These are phyloP conservation scores for Xylariaceae sp. DNA, from an alignment of 2,329 filamentous ascomycete species.

Conservation along the genomic window DNA sequence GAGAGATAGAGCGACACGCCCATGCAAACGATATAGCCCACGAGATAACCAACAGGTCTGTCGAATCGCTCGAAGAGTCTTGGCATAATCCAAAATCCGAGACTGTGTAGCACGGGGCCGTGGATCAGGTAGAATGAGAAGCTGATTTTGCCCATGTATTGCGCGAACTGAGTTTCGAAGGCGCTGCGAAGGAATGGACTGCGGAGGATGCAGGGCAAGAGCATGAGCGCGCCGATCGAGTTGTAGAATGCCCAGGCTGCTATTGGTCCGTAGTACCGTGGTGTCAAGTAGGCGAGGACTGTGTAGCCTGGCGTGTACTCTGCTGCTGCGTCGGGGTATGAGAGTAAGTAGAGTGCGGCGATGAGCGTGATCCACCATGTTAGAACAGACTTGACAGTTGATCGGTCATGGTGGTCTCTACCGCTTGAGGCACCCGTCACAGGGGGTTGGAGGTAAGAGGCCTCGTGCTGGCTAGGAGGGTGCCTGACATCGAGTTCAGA, in stretches of 20 bases:
- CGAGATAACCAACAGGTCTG: conserved; percentile 25
- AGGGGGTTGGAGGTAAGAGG: conserved; percentile 13
- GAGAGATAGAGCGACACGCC: conserved; percentile 34
- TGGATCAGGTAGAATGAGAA: conserved; percentile 44
- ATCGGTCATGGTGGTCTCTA: conserved; percentile 3
- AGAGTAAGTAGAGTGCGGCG: conserved; percentile 38
- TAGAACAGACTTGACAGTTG: not conserved
- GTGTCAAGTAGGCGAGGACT: conserved; percentile 33
- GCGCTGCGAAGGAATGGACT: conserved; percentile 28
- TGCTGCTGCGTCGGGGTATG: conserved; percentile 38
- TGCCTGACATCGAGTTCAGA: conserved; percentile 37
- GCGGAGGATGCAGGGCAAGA: conserved; percentile 36
- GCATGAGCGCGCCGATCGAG: conserved; percentile 36
- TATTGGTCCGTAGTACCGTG: conserved; percentile 36
- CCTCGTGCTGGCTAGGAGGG: conserved; percentile 14
- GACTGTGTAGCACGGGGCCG: conserved; percentile 27
- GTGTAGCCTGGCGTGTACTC: conserved; percentile 39
- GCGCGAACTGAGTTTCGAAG: conserved; percentile 32
- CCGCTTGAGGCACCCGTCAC: conserved; percentile 6
- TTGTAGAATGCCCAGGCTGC: conserved; percentile 42
- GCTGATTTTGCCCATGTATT: conserved; percentile 40
- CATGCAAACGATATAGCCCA: conserved; percentile 35
- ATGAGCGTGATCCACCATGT: conserved; percentile 31
- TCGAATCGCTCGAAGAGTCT: conserved; percentile 38
- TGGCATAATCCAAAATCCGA: conserved; percentile 37